Conservation (phyloP, 163 green algal species). For the Prototheca wickerhamii region DNA sequence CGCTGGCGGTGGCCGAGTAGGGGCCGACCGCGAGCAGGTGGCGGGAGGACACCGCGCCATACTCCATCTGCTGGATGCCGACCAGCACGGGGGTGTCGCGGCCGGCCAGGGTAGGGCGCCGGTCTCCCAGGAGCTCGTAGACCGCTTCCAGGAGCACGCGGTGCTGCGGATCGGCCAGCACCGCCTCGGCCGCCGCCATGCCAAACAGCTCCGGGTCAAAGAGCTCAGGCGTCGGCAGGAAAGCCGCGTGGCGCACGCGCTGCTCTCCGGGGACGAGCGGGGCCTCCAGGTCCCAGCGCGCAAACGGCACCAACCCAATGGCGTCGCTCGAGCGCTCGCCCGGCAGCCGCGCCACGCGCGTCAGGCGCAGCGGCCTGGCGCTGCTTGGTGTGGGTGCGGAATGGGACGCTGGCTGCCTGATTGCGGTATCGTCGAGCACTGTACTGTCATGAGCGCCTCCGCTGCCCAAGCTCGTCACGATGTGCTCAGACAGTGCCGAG, state of each 20-base stretch:
- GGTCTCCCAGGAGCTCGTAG: conserved; percentile 2
- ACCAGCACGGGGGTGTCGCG: conserved; percentile 33
- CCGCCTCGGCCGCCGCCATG: conserved; percentile 43
- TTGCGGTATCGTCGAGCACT: background rate
- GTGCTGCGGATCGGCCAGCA: conserved; percentile 59
- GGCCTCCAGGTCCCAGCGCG: conserved; percentile 10
- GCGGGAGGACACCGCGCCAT: conserved; percentile 35
- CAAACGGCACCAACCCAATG: background rate
- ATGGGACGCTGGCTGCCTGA: background rate
- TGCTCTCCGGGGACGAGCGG: background rate
- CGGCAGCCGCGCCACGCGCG: background rate
- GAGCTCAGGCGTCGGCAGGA: conserved; percentile 16
- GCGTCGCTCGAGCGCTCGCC: background rate
- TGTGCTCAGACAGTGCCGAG: conserved; percentile 10
- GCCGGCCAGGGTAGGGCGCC: too few relatives aligned
- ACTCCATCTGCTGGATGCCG: conserved; percentile 50
- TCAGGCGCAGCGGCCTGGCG: too few relatives aligned
- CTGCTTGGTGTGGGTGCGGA: background rate
- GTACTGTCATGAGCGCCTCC: background rate
- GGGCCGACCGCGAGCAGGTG: conserved; percentile 17
- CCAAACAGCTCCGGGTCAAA: conserved; percentile 39
- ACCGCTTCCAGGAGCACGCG: conserved; percentile 31
- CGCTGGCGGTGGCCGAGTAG: conserved; percentile 32
- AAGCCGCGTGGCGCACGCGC: background rate
- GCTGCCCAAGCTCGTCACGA: conserved; percentile 5